Evolutionary conservation across 2,329 filamentous ascomycete genomes (phyloP).

Genomic region (Alternaria panax): DNA sequence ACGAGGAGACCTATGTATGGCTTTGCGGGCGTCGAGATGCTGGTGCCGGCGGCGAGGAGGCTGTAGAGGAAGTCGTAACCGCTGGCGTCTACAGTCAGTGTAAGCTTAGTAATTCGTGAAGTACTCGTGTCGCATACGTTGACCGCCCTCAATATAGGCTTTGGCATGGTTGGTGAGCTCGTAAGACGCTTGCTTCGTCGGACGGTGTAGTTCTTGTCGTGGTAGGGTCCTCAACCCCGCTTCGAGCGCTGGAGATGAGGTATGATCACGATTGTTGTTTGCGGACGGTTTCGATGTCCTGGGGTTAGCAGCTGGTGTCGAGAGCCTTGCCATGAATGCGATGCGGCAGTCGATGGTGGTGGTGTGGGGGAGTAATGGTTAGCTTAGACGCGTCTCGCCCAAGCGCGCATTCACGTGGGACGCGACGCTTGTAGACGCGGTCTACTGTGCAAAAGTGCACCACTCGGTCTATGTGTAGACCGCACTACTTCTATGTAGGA

Average conservation of each 20-base stretch:
- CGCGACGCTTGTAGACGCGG: not conserved
- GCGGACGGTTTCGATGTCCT: not conserved
- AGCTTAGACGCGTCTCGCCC: not conserved
- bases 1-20: slow-evolving; percentile 67
- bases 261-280: not conserved
- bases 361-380: not conserved
- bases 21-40: slow-evolving; percentile 44
- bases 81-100: slow-evolving; percentile 35
- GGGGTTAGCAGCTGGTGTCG: slow-evolving; percentile 3
- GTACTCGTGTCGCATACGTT: slow-evolving; percentile 32
- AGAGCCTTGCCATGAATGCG: slow-evolving; percentile 7
- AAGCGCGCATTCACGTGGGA: slow-evolving; percentile 8
- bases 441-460: not conserved
- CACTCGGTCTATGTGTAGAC: not conserved
- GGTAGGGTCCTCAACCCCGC: slow-evolving; percentile 35
- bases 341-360: not conserved
- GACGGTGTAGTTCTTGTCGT: slow-evolving; percentile 37
- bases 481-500: not conserved
- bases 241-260: slow-evolving; percentile 27
- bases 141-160: slow-evolving; percentile 46
- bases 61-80: slow-evolving; percentile 46
- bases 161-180: slow-evolving; percentile 48
- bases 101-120: not conserved
- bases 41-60: slow-evolving; percentile 43
- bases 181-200: slow-evolving; percentile 42